Base-by-base conservation (phyloP, 768 basidiomycete genomes). In the Exsudoporus frostii region DNA sequence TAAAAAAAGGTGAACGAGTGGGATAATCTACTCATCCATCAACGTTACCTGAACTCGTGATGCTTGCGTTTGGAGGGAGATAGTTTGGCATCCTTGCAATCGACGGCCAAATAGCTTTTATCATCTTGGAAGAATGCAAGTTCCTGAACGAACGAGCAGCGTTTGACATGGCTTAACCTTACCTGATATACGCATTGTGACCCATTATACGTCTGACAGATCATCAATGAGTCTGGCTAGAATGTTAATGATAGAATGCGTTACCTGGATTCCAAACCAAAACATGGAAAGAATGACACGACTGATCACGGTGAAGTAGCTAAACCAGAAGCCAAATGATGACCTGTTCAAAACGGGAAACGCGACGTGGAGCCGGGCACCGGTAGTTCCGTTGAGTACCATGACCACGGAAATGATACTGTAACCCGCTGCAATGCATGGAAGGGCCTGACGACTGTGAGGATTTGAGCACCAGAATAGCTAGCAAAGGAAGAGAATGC, bases 311-410 rank as follows among this genome's bases (percentile, higher is more conserved):
- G 82, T 84, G 68, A 92, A 92, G 71, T 92, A 92, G 64, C 88
- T 88, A 59, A 92, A 80, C 83, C 87, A 93, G 72, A 92, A 93
- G 1, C 92, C 92, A 60, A 93, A 89, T 1, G 88, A 90, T 0
- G 90, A 90, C 15, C 92, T 78, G 59, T 86, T 90, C n/a, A 92
- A 74, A 45, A 93, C 79, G 0, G 80, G 78, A 65, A 92, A 92
- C 0, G 87, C 80, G 24, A 92, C 73, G 59, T 90, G 89, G 41
- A 90, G 77, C 19, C 86, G 80, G 24, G 90, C 86, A 24, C 91
- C 89, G 25, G 83, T 78, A 5, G 86, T 84, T 45, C 91, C 91
- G 62, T 91, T 93, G 44, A 88, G 72, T 2, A 90, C 81, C 75
- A 92, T 83, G 19, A 84, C 81, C 51, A 82, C 69, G 3, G 86